Evolutionary conservation across 768 basidiomycete genomes (phyloP).

Genomic region (Boletus subcaerulescens): DNA sequence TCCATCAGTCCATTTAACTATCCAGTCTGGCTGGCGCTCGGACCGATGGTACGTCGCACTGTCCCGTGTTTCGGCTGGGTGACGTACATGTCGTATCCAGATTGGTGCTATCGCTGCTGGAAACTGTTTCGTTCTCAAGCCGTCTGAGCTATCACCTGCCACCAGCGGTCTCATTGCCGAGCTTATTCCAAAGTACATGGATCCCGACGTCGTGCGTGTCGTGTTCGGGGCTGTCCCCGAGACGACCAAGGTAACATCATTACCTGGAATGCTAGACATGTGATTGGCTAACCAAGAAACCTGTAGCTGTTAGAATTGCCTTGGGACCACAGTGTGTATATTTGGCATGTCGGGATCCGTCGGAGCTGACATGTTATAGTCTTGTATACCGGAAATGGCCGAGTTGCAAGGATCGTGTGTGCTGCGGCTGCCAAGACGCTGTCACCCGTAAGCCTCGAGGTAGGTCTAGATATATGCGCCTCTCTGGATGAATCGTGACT

Average conservation of each 20-base stretch:
- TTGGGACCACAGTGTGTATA: conserved; percentile 55
- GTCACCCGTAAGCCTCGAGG: conserved; percentile 63
- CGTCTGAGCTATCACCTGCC: conserved; percentile 65
- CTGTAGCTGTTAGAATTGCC: conserved; percentile 64
- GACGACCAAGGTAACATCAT: conserved; percentile 47
- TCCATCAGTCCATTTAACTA: conserved; percentile 77
- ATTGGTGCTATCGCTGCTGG: conserved; percentile 80
- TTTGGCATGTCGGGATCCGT: not conserved
- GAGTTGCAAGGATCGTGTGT: conserved; percentile 66
- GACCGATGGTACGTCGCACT: conserved; percentile 50
- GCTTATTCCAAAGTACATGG: conserved; percentile 73
- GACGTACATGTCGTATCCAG: conserved; percentile 22
- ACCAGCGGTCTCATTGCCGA: conserved; percentile 58
- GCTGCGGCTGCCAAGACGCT: conserved; percentile 74
- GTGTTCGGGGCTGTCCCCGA: conserved; percentile 68
- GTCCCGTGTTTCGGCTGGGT: not conserved
- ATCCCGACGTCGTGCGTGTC: conserved; percentile 59
- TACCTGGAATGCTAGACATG: not conserved
- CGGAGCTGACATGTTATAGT: conserved; percentile 20
- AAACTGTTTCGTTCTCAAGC: conserved; percentile 68
- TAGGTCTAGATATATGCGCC: conserved; percentile 18
- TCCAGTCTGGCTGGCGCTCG: conserved; percentile 57
- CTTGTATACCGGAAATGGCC: conserved; percentile 57
- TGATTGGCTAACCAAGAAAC: not conserved
- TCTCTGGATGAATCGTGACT: not conserved